Base-by-base conservation (phyloP, 768 basidiomycete species). In the Lepiota subincarnata region DNA sequence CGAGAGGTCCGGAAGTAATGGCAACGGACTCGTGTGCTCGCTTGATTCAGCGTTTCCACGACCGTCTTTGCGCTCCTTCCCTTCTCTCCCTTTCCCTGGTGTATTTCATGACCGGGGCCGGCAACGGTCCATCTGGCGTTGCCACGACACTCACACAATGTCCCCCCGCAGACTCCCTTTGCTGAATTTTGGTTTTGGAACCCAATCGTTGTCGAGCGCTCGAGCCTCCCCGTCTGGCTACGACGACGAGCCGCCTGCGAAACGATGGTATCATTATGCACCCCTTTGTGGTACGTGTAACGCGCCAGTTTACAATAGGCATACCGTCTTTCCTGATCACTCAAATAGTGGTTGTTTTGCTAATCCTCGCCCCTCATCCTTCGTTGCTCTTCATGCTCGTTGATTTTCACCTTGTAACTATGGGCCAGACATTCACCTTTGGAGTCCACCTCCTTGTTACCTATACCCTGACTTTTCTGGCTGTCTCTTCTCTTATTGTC, bases 311-410 rank as follows among this genome's bases (percentile, higher is more conserved):
- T 6, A 14, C 18, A 42, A 31, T 8, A 31, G 10, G 8, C n/a
- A n/a, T n/a, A 11, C 8, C 31, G 46, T 48, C 16, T 34, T 51
- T 14, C 37, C 50, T 28, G 19, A 45, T 14, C 34, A 24, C 51
- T 12, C 26, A 20, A 53, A 12, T 50, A 71, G 72, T 62, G 28
- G 71, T 80, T 13, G 60, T 90, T 22, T 48, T 75, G 19, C 66
- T 89, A 37, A 79, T 91, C 48, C 64, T 90, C 3, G 77, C 80
- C 6, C 89, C 89, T 7, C 90, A 90, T 35, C 88, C 88, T 1
- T 90, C 89, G 4, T 70, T 84, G 60, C 69, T 91, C 12, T 76
- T 80, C 53, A 70, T 90, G 43, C 79, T 91, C 28, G 73, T 85
- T 53, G 76, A 83, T 57, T 85, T 86, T 62, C 81, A 91, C 63